Conservation (phyloP, 768 basidiomycete genomes). For the Steccherinum ochraceum region DNA sequence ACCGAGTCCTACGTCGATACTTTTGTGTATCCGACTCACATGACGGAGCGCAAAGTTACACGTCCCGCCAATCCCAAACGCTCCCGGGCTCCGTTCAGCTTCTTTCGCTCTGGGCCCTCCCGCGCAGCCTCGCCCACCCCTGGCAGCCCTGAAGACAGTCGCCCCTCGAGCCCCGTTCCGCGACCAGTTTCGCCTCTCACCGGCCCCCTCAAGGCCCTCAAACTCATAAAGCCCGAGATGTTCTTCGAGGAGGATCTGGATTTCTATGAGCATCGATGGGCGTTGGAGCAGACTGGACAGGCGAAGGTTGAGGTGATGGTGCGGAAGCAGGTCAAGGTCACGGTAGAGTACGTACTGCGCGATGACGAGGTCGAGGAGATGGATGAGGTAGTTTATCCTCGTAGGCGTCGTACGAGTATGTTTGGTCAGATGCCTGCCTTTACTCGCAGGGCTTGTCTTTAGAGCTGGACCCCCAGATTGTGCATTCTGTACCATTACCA, state of each 20-base stretch:
- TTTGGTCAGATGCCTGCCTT: neutral
- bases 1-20: neutral
- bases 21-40: neutral
- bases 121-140: neutral
- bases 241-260: neutral
- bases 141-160: neutral
- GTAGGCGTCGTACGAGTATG: neutral
- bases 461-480: too few relatives aligned
- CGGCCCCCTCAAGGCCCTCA: neutral
- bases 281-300: neutral
- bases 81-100: too few relatives aligned
- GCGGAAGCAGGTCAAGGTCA: neutral
- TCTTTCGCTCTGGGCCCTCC: too few relatives aligned
- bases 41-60: neutral
- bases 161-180: neutral
- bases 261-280: neutral
- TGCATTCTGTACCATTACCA: too few relatives aligned
- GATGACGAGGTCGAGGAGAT: too few relatives aligned
- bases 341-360: neutral
- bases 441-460: neutral
- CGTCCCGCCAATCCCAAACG: neutral
- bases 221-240: neutral
- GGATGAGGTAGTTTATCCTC: neutral
- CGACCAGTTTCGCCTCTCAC: neutral
- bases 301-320: neutral